Evolutionary conservation across 345 rosid species (phyloP).

Genomic region (Boechera retrofracta): DNA sequence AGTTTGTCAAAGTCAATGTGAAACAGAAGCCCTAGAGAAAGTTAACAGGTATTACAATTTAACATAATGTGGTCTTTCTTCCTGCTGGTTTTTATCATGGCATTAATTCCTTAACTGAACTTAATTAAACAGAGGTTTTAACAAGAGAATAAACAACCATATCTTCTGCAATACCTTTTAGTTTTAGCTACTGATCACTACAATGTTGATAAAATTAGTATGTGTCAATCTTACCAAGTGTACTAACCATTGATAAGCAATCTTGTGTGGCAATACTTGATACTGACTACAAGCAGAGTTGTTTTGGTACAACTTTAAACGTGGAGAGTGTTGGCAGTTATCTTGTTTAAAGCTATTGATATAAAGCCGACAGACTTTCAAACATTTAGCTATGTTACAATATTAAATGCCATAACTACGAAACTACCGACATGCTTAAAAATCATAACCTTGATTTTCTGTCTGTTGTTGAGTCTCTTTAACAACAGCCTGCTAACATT

Average conservation of each 20-base stretch:
- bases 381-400: not conserved
- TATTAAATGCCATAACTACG: not conserved
- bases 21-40: constrained; percentile 44
- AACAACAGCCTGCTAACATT: constrained; percentile 14
- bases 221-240: constrained; percentile 2
- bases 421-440: not conserved
- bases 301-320: not conserved
- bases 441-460: constrained; percentile 14
- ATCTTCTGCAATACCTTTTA: not conserved
- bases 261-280: not conserved
- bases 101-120: not conserved
- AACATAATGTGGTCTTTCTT: not conserved
- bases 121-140: not conserved
- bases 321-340: not conserved
- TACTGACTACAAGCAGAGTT: not conserved
- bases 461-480: not conserved
- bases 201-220: constrained; percentile 1
- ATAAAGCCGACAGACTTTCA: not conserved
- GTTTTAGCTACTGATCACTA: constrained; percentile 15
- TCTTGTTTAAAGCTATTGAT: constrained; percentile 11
- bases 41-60: constrained; percentile 45
- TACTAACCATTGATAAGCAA: not conserved
- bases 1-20: constrained; percentile 32
- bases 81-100: not conserved
- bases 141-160: not conserved